Evolutionary conservation across 768 basidiomycete genomes (phyloP).

Genomic region (Russula earlei): DNA sequence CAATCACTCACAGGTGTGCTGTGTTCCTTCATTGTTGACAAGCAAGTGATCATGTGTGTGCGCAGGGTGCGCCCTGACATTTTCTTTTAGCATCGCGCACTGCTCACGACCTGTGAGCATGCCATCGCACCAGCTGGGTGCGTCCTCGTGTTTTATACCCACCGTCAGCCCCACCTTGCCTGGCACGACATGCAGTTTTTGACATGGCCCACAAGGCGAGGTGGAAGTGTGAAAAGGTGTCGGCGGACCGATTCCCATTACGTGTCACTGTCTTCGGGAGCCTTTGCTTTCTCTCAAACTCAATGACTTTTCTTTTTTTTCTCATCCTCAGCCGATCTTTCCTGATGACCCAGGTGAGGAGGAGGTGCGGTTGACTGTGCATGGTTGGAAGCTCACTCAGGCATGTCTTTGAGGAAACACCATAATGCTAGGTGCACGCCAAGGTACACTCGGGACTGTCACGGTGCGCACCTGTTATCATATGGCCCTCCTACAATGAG

Average conservation of each 20-base stretch:
- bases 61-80: no score
- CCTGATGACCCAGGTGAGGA: slow-evolving; percentile 78
- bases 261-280: slow-evolving; percentile 20
- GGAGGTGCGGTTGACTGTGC: slow-evolving; percentile 68
- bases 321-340: slow-evolving; percentile 71
- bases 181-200: slow-evolving; percentile 82
- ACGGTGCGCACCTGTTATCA: no score
- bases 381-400: slow-evolving; percentile 63
- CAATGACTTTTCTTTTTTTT: no score
- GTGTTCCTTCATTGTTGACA: no score
- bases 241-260: slow-evolving; percentile 56
- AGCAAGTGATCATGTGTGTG: no score
- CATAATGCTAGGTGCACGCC: no score
- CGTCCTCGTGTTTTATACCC: slow-evolving; percentile 80
- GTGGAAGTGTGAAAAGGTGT: slow-evolving; percentile 66
- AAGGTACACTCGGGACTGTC: no score
- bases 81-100: slow-evolving; percentile 84
- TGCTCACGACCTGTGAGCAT: slow-evolving; percentile 63
- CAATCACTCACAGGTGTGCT: slow-evolving; percentile 79
- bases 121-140: slow-evolving; percentile 24
- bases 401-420: not conserved
- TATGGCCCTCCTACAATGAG: no score
- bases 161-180: slow-evolving; percentile 79
- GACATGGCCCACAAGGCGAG: slow-evolving; percentile 46
- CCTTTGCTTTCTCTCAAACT: not conserved